phyloP scores from a whole-genome alignment of 1,284 basidiomycete genomes.

The Tetrapyrgos nigripes region DNA sequence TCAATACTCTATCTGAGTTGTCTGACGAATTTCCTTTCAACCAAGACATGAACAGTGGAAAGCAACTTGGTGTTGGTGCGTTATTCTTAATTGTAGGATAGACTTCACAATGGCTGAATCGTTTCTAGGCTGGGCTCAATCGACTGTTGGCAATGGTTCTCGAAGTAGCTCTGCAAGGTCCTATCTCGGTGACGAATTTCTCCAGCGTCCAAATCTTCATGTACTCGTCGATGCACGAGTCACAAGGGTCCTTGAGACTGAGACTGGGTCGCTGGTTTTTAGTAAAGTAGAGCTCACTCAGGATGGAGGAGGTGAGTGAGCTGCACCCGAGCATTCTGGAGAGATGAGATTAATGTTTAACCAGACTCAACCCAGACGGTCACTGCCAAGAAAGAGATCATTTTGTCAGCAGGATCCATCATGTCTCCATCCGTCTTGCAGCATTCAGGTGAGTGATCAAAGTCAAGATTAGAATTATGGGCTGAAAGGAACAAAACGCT shows the following conservation, averaged over 20 bases:
- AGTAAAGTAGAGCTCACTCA: conserved; percentile 16
- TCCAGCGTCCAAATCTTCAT: conserved; percentile 41
- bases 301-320: conserved; percentile 28
- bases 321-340: not conserved
- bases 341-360: not conserved
- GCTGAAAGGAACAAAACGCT: no score
- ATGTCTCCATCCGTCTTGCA: conserved; percentile 38
- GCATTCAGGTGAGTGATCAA: no score
- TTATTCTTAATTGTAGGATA: not conserved
- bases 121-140: conserved; percentile 24
- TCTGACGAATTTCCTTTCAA: conserved; percentile 33
- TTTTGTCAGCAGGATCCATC: conserved; percentile 31
- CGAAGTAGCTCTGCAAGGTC: conserved; percentile 40
- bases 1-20: conserved; percentile 22
- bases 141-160: conserved; percentile 31
- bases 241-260: conserved; percentile 12
- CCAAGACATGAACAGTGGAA: conserved; percentile 40
- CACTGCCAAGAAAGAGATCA: conserved; percentile 29
- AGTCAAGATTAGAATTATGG: no score
- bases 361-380: conserved; percentile 9
- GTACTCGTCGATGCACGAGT: conserved; percentile 33
- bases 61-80: conserved; percentile 37
- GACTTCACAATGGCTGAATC: not conserved
- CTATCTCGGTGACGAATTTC: conserved; percentile 39
- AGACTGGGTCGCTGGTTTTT: not conserved